Conservation (phyloP, 352 stramenopile genomes). For the Globisporangium alternatum region DNA sequence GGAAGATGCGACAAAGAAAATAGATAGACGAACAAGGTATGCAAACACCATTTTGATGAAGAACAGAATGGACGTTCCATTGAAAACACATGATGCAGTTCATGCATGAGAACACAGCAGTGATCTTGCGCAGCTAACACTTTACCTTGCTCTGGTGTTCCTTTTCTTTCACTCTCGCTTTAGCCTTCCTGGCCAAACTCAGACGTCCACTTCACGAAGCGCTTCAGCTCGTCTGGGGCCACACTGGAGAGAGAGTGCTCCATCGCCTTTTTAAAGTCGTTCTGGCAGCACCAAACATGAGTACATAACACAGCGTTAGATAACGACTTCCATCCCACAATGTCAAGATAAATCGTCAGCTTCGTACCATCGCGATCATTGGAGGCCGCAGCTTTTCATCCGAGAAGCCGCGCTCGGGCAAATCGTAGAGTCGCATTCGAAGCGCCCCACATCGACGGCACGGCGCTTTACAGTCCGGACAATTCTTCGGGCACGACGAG, state of each 20-base stretch:
- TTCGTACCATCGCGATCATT: slow-evolving; percentile 82
- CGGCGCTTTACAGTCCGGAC: slow-evolving; percentile 61
- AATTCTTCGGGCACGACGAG: slow-evolving; percentile 65
- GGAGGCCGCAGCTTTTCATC: slow-evolving; percentile 84
- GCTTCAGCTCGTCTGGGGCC: slow-evolving; percentile 94
- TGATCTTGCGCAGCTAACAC: background rate
- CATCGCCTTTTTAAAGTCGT: slow-evolving; percentile 96
- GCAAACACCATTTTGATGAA: background rate
- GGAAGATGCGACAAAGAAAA: background rate
- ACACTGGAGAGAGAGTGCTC: slow-evolving; percentile 94
- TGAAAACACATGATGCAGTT: slow-evolving; percentile 13
- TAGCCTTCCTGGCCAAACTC: slow-evolving; percentile 99
- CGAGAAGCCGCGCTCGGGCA: slow-evolving; percentile 76
- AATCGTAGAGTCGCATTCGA: slow-evolving; percentile 84
- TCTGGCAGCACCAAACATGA: slow-evolving; percentile 29
- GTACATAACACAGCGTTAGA: background rate
- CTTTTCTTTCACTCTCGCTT: slow-evolving; percentile 8
- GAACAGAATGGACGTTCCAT: slow-evolving; percentile 2
- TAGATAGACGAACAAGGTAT: slow-evolving; percentile 8
- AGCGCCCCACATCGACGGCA: slow-evolving; percentile 72
- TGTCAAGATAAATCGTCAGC: background rate
- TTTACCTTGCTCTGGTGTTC: background rate
- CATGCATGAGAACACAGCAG: slow-evolving; percentile 5
- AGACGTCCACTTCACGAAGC: slow-evolving; percentile 98
- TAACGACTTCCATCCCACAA: background rate